Base-by-base conservation (phyloP, 306 rosid genomes). In the Benincasa hispida region DNA sequence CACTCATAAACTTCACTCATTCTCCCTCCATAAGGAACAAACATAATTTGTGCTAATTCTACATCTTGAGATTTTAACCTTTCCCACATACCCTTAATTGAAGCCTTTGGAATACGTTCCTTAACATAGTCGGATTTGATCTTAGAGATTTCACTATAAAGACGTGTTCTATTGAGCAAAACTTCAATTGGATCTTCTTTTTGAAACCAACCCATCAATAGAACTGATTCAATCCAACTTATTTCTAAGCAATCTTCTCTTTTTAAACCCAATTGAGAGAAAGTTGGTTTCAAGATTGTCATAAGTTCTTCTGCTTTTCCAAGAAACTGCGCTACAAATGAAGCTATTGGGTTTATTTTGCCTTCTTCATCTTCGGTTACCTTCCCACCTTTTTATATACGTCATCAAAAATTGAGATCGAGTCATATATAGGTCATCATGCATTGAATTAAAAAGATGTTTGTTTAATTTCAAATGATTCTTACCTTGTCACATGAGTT, bases 171-270 rank as follows among this genome's bases (percentile, higher is more conserved):
- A 45, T 45, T 41, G 37, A 85, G 91, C 50, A 90, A 80, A 65
- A 80, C 54, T 77, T 83, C 85, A 17, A 85, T 75, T 2, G 88
- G 66, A 5, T 22, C 30, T 86, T 76, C 37, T 18, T 80, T 3
- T 88, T 59, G 59, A 85, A 39, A 83, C 78, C 8, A 41, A 41
- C 47, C 47, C 47, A 41, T 5, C 74, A 39, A 85, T 85, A 92
- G 84, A 41, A 87, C 88, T 18, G 97, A 90, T 69, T 85, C 76
- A 70, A 92, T 87, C 97, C 96, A 92, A 7, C 86, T 88, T 54
- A 86, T 92, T 80, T 87, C 92, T 5, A 39, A n/a, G 39, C 88
- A 87, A 10, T 90, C 83, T 6, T 80, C 81, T 18, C 30, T 76
- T 35, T 81, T 76, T 60, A 90, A 81, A 6, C 88, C 89, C 73